phyloP scores from a whole-genome alignment of 306 rosid genomes.

The Medicago ruthenica region DNA sequence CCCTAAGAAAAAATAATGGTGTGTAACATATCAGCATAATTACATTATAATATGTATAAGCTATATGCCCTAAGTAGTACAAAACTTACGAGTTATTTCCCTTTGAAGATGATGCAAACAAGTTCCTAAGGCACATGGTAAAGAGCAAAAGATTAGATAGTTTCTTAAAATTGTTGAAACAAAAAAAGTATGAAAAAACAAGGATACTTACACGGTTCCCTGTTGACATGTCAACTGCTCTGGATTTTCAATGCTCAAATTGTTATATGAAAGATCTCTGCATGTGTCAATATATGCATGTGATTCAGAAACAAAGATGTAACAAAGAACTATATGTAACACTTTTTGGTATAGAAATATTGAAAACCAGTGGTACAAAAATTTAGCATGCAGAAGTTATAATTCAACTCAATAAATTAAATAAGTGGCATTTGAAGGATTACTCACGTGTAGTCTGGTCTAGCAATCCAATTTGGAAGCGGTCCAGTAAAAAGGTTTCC shows the following conservation, averaged over 20 bases:
- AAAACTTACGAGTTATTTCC: slow-evolving; percentile 46
- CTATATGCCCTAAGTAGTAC: not conserved
- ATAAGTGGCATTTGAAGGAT: slow-evolving; percentile 35
- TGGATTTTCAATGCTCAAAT: slow-evolving; percentile 42
- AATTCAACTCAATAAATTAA: slow-evolving; percentile 9
- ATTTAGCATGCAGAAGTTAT: slow-evolving; percentile 5
- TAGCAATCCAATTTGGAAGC: slow-evolving; percentile 53
- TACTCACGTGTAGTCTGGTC: slow-evolving; percentile 51
- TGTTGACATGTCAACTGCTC: slow-evolving; percentile 51
- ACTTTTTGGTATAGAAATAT: not conserved
- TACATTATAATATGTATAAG: not conserved
- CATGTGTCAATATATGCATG: slow-evolving; percentile 31
- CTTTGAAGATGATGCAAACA: slow-evolving; percentile 49
- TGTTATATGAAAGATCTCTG: slow-evolving; percentile 81
- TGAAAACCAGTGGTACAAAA: not conserved
- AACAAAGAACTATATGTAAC: slow-evolving; percentile 4
- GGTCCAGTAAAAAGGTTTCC: slow-evolving; percentile 73
- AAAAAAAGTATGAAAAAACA: not conserved
- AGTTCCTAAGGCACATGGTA: slow-evolving; percentile 42
- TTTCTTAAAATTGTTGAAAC: slow-evolving; percentile 24
- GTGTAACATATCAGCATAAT: slow-evolving; percentile 42
- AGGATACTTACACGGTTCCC: slow-evolving; percentile 57
- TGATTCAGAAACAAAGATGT: slow-evolving; percentile 23
- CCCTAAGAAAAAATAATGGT: slow-evolving; percentile 46
- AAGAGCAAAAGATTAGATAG: slow-evolving; percentile 19